Evolutionary conservation across 495 filamentous ascomycete species (phyloP), one percentile per base, ranked within the genome.

Genomic region (Haplographium delicatum): DNA sequence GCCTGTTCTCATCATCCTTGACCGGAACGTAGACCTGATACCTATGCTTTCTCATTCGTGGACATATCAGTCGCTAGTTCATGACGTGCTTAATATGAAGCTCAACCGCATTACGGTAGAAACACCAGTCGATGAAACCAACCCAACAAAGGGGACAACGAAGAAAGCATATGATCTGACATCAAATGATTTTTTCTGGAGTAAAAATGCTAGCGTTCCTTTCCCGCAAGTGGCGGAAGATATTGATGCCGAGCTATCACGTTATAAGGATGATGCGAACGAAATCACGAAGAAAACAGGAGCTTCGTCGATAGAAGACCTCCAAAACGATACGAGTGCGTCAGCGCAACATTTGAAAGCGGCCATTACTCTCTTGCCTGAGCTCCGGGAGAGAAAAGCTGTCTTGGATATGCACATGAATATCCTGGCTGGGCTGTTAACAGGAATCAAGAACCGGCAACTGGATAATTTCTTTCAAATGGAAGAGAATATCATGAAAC

Each of bases 41-140:
- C 90, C 94, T n/a, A 97, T 97, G 94, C 76, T 97, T 1, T 96
- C 91, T 19, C 93, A 99, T 68, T 96, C 91, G 1, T 99, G 93
- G 93, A 96, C 90, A 3, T 99, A 99, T 61, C 93, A 97, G 62
- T 95, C 90, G 1, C 76, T 99, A 15, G 89, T 96, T 25, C 85
- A 95, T 55, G 94, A 99, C 68, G 85, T 99, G 6, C 81, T 97
- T 49, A 81, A 86, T 31, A 94, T 95, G 88, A 85, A 84, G 54
- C 76, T 97, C 39, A 99, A 97, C 58, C 85, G 90, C n/a, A 96
- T 99, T 61, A 96, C 89, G 3, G 80, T 99, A 33, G 89, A 96
- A 58, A 83, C 82, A 3, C 76, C 83, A 4, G 72, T 81, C 13
- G 91, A 96, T 49, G 85, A 93, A 47, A 69, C 72, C 24, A 83